Percentiles rank a stretch among this genome's conserved stretches.
Conservation (phyloP, 306 rosid genomes). For the Pueraria montana region DNA sequence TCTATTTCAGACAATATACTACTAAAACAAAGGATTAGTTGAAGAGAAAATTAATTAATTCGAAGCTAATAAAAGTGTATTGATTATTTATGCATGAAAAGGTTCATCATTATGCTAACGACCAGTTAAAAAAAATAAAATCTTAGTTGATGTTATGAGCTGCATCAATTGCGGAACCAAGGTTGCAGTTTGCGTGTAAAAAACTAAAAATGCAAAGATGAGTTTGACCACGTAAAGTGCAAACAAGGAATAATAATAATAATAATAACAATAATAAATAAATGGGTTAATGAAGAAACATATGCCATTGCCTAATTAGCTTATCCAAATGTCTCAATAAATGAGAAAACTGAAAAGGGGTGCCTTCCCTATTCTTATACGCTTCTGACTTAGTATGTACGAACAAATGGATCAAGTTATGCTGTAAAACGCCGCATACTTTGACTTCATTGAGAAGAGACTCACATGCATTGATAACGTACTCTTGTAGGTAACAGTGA, state of each 20-base stretch:
- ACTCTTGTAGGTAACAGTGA: background rate
- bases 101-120: background rate
- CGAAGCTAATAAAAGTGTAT: background rate
- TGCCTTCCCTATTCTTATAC: background rate
- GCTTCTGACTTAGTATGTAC: slow-evolving; percentile 16
- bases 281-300: background rate
- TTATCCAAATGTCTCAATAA: background rate
- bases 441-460: slow-evolving; percentile 14
- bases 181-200: slow-evolving; percentile 35
- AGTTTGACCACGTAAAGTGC: slow-evolving; percentile 25
- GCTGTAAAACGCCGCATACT: slow-evolving; percentile 12
- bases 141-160: background rate
- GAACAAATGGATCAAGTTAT: background rate
- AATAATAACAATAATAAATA: background rate
- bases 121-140: background rate
- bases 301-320: too few relatives aligned
- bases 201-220: slow-evolving; percentile 17
- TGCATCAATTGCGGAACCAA: background rate
- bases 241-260: background rate
- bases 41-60: background rate
- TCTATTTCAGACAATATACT: background rate
- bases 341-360: background rate
- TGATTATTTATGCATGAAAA: background rate
- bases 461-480: background rate
- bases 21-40: background rate